phyloP scores from a whole-genome alignment of 768 basidiomycete genomes.

The Calvatia gigantea region DNA sequence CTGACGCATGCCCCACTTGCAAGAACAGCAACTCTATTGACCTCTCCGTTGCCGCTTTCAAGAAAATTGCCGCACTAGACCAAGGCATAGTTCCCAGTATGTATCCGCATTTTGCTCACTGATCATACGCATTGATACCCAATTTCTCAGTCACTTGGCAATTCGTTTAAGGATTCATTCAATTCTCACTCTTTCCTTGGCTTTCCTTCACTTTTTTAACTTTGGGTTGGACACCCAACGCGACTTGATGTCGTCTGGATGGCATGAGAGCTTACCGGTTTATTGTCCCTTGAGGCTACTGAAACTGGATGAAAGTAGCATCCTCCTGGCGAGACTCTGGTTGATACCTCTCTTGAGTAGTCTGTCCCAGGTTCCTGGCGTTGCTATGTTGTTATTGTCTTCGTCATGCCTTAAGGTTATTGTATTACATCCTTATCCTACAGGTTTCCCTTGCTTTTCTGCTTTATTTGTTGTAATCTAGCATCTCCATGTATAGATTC shows the following conservation, averaged over 20 bases:
- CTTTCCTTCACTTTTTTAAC: conserved; percentile 24
- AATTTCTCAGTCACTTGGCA: conserved; percentile 33
- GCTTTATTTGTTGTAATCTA: not conserved
- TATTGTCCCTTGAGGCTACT: conserved; percentile 1
- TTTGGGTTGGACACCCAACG: not conserved
- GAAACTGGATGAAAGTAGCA: conserved; percentile 5
- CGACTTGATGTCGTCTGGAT: conserved; percentile 12
- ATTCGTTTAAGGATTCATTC: conserved; percentile 25
- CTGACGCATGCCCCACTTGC: conserved; percentile 84
- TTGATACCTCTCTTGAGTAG: conserved; percentile 5
- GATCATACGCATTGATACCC: conserved; percentile 11
- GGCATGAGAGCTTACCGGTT: conserved; percentile 8
- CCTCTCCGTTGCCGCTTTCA: conserved; percentile 68
- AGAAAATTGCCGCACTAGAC: conserved; percentile 40
- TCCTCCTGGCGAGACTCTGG: not conserved
- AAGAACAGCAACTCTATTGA: conserved; percentile 63
- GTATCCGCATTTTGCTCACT: conserved; percentile 20
- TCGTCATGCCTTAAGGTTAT: not conserved
- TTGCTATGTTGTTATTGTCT: not conserved
- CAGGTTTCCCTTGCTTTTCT: not conserved
- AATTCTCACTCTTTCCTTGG: conserved; percentile 34
- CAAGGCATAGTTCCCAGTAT: conserved; percentile 59
- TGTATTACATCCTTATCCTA: not conserved
- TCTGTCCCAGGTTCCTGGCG: not conserved
- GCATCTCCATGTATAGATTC: not conserved